Evolutionary conservation across 345 rosid species (phyloP).

Genomic region (Leavenworthia alabamica): DNA sequence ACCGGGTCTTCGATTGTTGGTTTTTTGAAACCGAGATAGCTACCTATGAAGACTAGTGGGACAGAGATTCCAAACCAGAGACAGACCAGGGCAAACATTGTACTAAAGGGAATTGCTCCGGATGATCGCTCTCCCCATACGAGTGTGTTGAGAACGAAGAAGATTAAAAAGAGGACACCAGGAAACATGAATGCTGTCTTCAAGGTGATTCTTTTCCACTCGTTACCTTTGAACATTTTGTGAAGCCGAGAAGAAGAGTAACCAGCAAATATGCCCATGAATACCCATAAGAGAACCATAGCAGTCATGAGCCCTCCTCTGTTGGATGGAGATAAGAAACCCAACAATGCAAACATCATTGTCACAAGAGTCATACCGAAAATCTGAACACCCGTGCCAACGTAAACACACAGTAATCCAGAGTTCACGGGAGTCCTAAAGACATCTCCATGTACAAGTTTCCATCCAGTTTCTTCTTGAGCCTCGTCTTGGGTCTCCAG

Average conservation of each 20-base stretch:
- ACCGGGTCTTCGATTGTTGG: constrained; percentile 88
- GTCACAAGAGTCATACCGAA: constrained; percentile 89
- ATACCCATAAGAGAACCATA: constrained; percentile 95
- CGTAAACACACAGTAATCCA: constrained; percentile 78
- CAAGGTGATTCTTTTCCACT: constrained; percentile 85
- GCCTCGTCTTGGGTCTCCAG: constrained; percentile 96
- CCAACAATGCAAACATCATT: constrained; percentile 87
- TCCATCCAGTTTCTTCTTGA: constrained; percentile 97
- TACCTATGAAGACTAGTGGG: constrained; percentile 82
- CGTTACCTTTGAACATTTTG: constrained; percentile 89
- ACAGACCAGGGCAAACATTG: constrained; percentile 87
- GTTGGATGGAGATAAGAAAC: constrained; percentile 91
- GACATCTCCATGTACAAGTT: constrained; percentile 88
- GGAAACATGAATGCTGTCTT: constrained; percentile 96
- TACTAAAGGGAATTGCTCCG: constrained; percentile 91
- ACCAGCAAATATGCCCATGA: constrained; percentile 89
- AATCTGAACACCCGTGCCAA: constrained; percentile 89
- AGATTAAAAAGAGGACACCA: constrained; percentile 66
- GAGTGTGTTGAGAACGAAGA: constrained; percentile 75
- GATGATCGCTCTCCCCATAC: constrained; percentile 92
- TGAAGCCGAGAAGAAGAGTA: constrained; percentile 76
- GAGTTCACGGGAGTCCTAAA: constrained; percentile 77
- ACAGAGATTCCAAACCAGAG: constrained; percentile 96
- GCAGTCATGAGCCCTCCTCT: constrained; percentile 98
- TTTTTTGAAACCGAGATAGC: constrained; percentile 81